A percentile compares a stretch with the other conserved stretches of the same genome.
Conservation (phyloP, 352 stramenopile genomes). For the Globisporangium lucens region DNA sequence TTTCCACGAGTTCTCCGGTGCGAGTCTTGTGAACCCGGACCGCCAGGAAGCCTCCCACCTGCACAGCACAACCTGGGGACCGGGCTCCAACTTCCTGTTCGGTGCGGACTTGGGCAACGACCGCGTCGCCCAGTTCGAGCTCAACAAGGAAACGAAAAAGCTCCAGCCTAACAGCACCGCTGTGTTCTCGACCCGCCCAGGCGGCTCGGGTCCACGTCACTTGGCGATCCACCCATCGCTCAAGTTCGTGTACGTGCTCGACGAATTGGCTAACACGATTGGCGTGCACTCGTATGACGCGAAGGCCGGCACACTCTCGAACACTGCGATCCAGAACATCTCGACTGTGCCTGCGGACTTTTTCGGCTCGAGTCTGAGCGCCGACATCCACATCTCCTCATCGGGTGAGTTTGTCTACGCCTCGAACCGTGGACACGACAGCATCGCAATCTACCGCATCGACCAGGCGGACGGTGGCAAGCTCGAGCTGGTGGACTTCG, state of each 20-base stretch:
- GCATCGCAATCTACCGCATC: constrained; percentile 33
- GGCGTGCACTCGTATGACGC: constrained; percentile 53
- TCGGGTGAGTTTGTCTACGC: constrained; percentile 41
- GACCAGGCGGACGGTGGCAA: constrained; percentile 14
- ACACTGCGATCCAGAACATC: constrained; percentile 50
- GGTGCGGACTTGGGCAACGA: constrained; percentile 74
- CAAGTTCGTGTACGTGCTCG: constrained; percentile 60
- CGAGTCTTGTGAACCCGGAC: constrained; percentile 44
- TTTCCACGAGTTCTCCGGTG: constrained; percentile 41
- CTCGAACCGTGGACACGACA: constrained; percentile 46
- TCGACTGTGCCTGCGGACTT: constrained; percentile 58
- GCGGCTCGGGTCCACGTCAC: constrained; percentile 67
- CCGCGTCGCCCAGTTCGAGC: constrained; percentile 51
- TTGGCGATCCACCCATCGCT: constrained; percentile 59
- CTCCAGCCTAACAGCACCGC: constrained; percentile 30
- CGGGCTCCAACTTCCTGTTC: constrained; percentile 34
- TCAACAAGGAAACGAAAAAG: constrained; percentile 39
- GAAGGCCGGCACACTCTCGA: constrained; percentile 38
- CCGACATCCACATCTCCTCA: constrained; percentile 30
- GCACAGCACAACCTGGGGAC: constrained; percentile 69
- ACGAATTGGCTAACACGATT: constrained; percentile 68
- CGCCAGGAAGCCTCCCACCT: constrained; percentile 75
- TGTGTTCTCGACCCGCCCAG: constrained; percentile 38
- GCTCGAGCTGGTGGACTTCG: constrained; percentile 26
- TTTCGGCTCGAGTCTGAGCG: constrained; percentile 29